Evolutionary conservation across 805 yeast species (phyloP).

Genomic region (Spathaspora passalidarum): DNA sequence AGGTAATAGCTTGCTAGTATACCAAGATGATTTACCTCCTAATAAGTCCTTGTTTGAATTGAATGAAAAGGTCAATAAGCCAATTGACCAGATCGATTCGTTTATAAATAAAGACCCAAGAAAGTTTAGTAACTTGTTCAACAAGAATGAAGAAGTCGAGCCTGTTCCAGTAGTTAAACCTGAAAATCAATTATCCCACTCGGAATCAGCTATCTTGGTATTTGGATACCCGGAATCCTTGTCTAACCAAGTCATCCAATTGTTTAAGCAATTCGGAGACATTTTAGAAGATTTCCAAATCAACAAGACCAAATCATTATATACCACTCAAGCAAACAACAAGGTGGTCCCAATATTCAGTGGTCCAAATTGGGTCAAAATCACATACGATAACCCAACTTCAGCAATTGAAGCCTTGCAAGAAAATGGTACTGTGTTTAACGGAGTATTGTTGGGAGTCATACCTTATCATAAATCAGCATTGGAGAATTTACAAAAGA

Average conservation of each 20-base stretch:
- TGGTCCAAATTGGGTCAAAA: slow-evolving; percentile 88
- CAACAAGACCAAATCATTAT: slow-evolving; percentile 11
- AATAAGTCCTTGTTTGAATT: slow-evolving; percentile 48
- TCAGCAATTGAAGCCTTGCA: slow-evolving; percentile 81
- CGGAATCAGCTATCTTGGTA: slow-evolving; percentile 71
- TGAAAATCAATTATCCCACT: slow-evolving; percentile 17
- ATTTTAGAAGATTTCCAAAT: slow-evolving; percentile 71
- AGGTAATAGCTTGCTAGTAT: background rate
- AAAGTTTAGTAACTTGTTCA: slow-evolving; percentile 44
- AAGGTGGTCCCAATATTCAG: slow-evolving; percentile 64
- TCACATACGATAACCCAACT: slow-evolving; percentile 73
- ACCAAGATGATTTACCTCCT: slow-evolving; percentile 48
- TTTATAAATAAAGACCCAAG: slow-evolving; percentile 47
- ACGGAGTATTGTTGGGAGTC: slow-evolving; percentile 65
- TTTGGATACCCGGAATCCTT: slow-evolving; percentile 85
- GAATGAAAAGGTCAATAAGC: slow-evolving; percentile 40
- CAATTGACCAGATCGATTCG: slow-evolving; percentile 34
- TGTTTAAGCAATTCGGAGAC: slow-evolving; percentile 75
- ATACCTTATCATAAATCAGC: slow-evolving; percentile 62
- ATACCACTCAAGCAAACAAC: slow-evolving; percentile 6
- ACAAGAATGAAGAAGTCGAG: slow-evolving; percentile 20
- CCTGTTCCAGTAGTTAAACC: slow-evolving; percentile 2
- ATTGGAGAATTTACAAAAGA: slow-evolving; percentile 55
- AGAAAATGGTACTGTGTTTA: slow-evolving; percentile 73
- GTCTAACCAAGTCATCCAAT: slow-evolving; percentile 63